These are phyloP conservation scores for Solanum arcanum DNA, from an alignment of 257 asterid species.

Conservation along the genomic window DNA sequence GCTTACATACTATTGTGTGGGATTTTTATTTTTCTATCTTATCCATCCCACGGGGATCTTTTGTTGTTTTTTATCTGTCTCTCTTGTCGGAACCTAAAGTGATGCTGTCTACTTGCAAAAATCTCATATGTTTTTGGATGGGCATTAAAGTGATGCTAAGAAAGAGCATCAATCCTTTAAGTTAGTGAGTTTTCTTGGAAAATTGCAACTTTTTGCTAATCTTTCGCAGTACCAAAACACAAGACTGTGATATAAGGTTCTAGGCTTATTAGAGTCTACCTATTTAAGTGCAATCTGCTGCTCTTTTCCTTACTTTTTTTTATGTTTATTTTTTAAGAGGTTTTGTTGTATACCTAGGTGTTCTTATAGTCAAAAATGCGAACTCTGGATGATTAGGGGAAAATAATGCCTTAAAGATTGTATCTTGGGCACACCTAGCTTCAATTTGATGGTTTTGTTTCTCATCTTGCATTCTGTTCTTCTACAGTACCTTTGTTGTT, in stretches of 20 bases:
- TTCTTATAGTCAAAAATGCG: background rate
- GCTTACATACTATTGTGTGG: background rate
- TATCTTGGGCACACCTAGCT: background rate
- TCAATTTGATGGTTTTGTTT: background rate
- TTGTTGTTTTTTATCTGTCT: background rate
- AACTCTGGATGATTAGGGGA: background rate
- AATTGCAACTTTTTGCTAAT: background rate
- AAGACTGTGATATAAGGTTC: background rate
- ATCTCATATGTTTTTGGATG: background rate
- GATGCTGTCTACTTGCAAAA: background rate
- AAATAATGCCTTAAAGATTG: background rate
- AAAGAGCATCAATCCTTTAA: background rate
- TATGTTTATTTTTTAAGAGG: background rate
- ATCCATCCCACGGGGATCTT: background rate
- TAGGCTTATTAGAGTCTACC: background rate
- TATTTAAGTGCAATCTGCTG: background rate
- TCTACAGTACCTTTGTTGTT: background rate
- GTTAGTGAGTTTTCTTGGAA: background rate
- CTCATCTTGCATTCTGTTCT: background rate
- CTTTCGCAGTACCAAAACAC: background rate
- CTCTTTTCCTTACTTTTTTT: background rate
- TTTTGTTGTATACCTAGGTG: background rate
- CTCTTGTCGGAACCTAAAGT: background rate
- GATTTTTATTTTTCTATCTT: background rate
- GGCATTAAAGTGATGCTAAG: background rate